Conservation (phyloP, 257 asterid species). For the Henckelia pumila region DNA sequence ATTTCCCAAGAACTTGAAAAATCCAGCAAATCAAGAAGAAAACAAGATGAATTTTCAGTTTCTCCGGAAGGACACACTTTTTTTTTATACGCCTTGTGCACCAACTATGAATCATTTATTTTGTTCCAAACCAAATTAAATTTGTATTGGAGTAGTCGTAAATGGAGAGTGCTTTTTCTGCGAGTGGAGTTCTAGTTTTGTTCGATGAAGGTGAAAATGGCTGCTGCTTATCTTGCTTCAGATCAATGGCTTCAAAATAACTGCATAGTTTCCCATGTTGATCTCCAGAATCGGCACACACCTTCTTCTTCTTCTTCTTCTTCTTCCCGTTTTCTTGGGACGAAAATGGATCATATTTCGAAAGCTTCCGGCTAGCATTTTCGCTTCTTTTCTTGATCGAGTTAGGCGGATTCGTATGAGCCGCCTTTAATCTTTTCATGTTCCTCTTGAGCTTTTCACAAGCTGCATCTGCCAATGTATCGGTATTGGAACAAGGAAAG, state of each 20-base stretch:
- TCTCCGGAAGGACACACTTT: too few species aligned
- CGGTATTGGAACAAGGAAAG: not conserved
- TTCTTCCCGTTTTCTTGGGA: constrained; percentile 21
- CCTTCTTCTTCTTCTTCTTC: constrained; percentile 19
- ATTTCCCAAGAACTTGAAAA: too few species aligned
- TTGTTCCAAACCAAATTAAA: constrained; percentile 12
- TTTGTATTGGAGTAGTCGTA: constrained; percentile 26
- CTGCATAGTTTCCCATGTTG: constrained; percentile 40
- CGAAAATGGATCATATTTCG: not conserved
- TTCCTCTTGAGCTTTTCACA: constrained; percentile 23
- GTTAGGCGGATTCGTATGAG: not conserved
- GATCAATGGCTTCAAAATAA: constrained; percentile 44
- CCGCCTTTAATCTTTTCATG: constrained; percentile 20
- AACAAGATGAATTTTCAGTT: too few species aligned
- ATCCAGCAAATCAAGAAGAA: too few species aligned
- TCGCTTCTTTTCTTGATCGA: constrained; percentile 1
- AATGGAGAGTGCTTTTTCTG: constrained; percentile 41
- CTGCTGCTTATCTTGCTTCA: constrained; percentile 28
- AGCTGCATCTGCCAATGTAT: constrained; percentile 20
- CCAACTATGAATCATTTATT: constrained; percentile 29
- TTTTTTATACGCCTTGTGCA: constrained; percentile 16
- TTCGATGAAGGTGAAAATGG: constrained; percentile 5
- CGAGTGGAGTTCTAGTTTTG: constrained; percentile 51
- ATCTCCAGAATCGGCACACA: constrained; percentile 11
- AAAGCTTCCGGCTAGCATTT: not conserved